These are phyloP conservation scores for Macrophomina tecta DNA, from an alignment of 2,329 filamentous ascomycete genomes.

Conservation along the genomic window DNA sequence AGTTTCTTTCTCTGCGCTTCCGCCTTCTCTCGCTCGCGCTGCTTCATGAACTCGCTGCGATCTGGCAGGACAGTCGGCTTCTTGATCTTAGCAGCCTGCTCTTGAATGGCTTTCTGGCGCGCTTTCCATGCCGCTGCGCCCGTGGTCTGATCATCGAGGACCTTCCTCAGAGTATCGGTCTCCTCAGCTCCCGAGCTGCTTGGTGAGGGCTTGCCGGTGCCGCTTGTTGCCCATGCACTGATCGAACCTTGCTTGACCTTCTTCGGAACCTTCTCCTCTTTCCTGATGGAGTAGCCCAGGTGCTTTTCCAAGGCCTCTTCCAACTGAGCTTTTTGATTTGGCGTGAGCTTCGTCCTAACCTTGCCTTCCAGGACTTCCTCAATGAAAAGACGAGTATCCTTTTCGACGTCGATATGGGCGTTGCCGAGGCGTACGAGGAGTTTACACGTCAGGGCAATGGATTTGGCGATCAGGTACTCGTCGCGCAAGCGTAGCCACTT, in stretches of 20 bases:
- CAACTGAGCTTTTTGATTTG: conserved; percentile 84
- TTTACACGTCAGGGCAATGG: conserved; percentile 82
- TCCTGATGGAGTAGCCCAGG: conserved; percentile 46
- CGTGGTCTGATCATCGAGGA: conserved; percentile 51
- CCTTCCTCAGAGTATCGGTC: conserved; percentile 49
- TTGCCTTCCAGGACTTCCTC: conserved; percentile 68
- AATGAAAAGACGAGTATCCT: conserved; percentile 65
- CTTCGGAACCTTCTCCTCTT: conserved; percentile 37
- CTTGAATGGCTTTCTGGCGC: conserved; percentile 29
- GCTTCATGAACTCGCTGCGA: conserved; percentile 69
- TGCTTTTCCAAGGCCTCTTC: conserved; percentile 64
- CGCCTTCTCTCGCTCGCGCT: conserved; percentile 75
- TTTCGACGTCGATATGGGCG: conserved; percentile 73
- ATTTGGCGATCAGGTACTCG: conserved; percentile 79
- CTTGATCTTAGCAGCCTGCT: conserved; percentile 31
- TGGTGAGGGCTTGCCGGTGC: conserved; percentile 8
- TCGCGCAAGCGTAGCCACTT: conserved; percentile 93
- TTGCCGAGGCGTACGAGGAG: conserved; percentile 82
- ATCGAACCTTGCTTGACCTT: conserved; percentile 35
- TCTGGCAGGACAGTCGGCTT: conserved; percentile 41
- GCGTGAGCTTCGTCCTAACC: conserved; percentile 78
- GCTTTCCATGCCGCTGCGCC: conserved; percentile 39
- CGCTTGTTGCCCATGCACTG: conserved; percentile 31
- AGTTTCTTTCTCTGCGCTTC: conserved; percentile 73
- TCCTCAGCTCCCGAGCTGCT: conserved; percentile 20